Conservation (phyloP, 2,329 filamentous ascomycete genomes). For the Decorospora gaudefroyi region DNA sequence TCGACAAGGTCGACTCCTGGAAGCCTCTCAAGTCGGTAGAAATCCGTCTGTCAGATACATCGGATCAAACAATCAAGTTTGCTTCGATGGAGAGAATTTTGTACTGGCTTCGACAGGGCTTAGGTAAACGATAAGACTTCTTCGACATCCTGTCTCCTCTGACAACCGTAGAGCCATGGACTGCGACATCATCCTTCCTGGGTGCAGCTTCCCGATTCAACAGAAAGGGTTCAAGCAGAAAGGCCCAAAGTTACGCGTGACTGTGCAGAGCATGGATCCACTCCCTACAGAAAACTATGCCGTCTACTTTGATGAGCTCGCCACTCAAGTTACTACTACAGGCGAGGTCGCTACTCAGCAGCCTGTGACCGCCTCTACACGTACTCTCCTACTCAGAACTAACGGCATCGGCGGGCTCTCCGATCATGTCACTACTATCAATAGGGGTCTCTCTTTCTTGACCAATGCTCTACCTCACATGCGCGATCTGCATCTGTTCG, state of each 20-base stretch:
- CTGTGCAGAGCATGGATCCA: constrained; percentile 60
- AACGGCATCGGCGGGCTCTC: constrained; percentile 70
- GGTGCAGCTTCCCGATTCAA: constrained; percentile 69
- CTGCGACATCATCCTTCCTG: constrained; percentile 70
- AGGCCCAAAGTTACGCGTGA: constrained; percentile 60
- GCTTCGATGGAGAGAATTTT: constrained; percentile 34
- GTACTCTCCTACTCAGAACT: constrained; percentile 38
- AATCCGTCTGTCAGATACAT: constrained; percentile 26
- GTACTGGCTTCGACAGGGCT: constrained; percentile 37
- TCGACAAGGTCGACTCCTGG: constrained; percentile 55
- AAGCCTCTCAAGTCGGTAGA: constrained; percentile 39
- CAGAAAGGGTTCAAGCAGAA: constrained; percentile 55
- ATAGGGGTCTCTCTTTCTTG: constrained; percentile 61
- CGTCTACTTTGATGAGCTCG: constrained; percentile 38
- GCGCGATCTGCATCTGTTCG: constrained; percentile 36
- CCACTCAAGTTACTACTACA: constrained; percentile 29
- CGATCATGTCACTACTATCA: constrained; percentile 66
- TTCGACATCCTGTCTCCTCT: constrained; percentile 7
- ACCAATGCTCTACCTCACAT: constrained; percentile 21
- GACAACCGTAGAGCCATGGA: constrained; percentile 52
- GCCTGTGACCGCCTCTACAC: constrained; percentile 13
- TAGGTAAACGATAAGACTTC: constrained; percentile 32
- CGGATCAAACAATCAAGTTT: constrained; percentile 28
- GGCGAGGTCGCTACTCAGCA: constrained; percentile 14
- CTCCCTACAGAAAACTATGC: constrained; percentile 30